Evolutionary conservation across 2,329 filamentous ascomycete species (phyloP), one percentile per base, ranked within the genome.

Genomic region (Fusarium mundagurra): DNA sequence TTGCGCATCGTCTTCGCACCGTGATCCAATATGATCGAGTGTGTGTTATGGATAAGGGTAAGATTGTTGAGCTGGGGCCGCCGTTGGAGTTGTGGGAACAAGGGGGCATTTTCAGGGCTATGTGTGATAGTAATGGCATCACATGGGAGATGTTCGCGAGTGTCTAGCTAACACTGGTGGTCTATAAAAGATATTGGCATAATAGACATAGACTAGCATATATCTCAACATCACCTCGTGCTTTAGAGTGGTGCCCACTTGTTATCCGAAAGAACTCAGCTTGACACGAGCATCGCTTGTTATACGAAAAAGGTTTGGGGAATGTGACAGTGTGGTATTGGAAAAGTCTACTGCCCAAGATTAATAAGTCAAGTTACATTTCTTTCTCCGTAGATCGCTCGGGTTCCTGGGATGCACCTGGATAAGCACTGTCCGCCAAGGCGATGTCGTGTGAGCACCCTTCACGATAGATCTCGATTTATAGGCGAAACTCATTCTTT

Each of bases 381-480:
- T 43, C 20, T 31, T 64, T 47, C 47, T 36, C 24, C 45, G 29
- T 31, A 36, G 34, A 31, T 65, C 6, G 31, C 34, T 65, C 67
- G 44, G 53, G 44, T 58, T 51, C 34, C 51, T 58, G 41, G n/a
- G 16, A 20, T 58, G 6, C 11, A 58, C 27, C 38, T 61, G 29
- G 29, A 67, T 33, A 34, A 44, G 62, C 51, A 65, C 47, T 55
- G n/a, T 47, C 44, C 29, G 43, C 65, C 66, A 62, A 71, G 61
- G 27, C 43, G 33, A 47, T 44, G 48, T 60, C n/a, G 68, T 51
- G 44, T 33, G 50, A 54, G 45, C 18, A 43, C 16, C 13, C 64
- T 20, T 43, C 54, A 47, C 24, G 16, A 59, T 20, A 44, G 54
- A 70, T 74, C 61, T 72, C 72, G 68, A 74, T 75, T 41, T 51